phyloP scores from a whole-genome alignment of 176 grass and related monocot species.

The Zizania latifolia region DNA sequence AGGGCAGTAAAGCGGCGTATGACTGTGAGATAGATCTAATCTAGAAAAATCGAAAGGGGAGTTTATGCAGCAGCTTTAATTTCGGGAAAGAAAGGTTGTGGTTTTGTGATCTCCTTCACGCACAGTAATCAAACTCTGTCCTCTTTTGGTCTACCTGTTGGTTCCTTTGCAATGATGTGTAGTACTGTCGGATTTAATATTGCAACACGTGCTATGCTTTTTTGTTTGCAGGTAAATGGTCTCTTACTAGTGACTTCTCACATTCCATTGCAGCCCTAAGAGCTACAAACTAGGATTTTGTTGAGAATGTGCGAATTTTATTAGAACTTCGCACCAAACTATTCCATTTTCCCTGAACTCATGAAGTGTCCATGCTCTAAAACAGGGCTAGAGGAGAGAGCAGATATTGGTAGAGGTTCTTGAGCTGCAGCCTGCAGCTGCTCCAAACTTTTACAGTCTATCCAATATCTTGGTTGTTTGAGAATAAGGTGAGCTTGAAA shows the following conservation, averaged over 20 bases:
- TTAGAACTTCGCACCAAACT: background rate
- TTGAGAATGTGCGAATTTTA: background rate
- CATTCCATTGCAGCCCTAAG: too few relatives aligned
- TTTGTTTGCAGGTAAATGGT: background rate
- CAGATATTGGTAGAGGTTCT: too few relatives aligned
- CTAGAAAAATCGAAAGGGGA: slow-evolving; percentile 19
- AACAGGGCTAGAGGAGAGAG: too few relatives aligned
- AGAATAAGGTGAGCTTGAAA: background rate
- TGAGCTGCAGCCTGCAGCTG: background rate
- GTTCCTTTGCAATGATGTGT: background rate
- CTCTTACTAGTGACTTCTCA: background rate
- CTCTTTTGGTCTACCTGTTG: slow-evolving; percentile 22
- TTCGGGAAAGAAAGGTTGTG: slow-evolving; percentile 18
- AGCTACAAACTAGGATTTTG: background rate
- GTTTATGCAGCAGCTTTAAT: slow-evolving; percentile 11
- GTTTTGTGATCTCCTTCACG: slow-evolving; percentile 16
- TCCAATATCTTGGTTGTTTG: background rate
- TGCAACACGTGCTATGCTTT: background rate
- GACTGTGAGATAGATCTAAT: background rate
- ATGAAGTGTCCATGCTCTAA: background rate
- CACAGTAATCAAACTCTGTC: slow-evolving; percentile 22
- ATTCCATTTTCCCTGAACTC: background rate
- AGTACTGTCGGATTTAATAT: background rate
- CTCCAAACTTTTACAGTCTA: background rate
- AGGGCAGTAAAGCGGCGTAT: background rate